Evolutionary conservation across 2,329 filamentous ascomycete genomes (phyloP), one percentile per base, ranked within the genome.

Genomic region (Arthroderma sp.): DNA sequence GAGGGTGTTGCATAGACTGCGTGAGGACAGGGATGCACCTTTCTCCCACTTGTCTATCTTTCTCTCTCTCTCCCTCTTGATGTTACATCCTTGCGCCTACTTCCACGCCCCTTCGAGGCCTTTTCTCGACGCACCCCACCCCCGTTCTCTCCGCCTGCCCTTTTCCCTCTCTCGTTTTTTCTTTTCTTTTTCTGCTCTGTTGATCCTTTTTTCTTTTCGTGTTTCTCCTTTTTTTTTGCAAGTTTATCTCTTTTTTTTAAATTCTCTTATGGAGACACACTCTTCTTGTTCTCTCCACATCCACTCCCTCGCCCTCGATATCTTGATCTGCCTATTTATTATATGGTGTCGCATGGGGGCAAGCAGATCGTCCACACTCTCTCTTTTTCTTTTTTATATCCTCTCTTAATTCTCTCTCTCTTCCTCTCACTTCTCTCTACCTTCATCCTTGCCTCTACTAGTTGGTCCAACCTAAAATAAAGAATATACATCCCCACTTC

Each of bases 121-220:
- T 22, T 10, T 22, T 22, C 36, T 22, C 36, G 9, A n/a, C 36
- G 8, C 8, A 10, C 8, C 36, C 36, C 9, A 10, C 36, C 8
- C 45, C n/a, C 44, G 32, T 22, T 32, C 6, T 22, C 37, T 8
- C 36, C 27, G 27, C 6, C 11, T 40, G 36, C 15, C 37, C 9
- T 9, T 15, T 7, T 34, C 38, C 32, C 32, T 22, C 44, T 47
- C 33, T 47, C 44, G 44, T 40, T 40, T 42, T 43, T 40, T 47
- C 40, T 6, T 43, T 48, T 38, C 34, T 27, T 44, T 30, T 27
- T 37, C 38, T 42, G 40, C 45, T 48, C 49, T 50, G 49, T 52
- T 49, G 47, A 49, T 49, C 47, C 47, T 43, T 49, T 43, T 46
- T 44, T 49, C 43, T 46, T 45, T 40, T 48, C 36, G 43, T 44